Percentiles rank a stretch among this genome's conserved stretches.
Evolutionary conservation across 2,329 filamentous ascomycete genomes (phyloP).

Genomic region (Achaetomium macrosporum): DNA sequence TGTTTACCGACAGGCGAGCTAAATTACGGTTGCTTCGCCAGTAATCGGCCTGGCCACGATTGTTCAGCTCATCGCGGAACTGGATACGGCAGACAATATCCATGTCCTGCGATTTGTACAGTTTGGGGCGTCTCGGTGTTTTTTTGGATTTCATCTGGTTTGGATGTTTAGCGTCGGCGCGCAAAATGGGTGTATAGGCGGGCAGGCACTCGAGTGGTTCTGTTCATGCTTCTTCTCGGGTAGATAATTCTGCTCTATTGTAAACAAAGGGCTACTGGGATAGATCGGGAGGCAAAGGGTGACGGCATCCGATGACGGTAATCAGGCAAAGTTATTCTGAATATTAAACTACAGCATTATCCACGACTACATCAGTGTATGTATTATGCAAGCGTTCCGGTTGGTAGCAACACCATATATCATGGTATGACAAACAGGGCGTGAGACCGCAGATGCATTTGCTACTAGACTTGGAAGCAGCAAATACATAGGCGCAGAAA

Average conservation of each 20-base stretch:
- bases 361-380: too few species aligned
- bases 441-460: too few species aligned
- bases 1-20: too few species aligned
- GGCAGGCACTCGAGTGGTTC: background rate
- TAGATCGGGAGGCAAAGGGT: background rate
- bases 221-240: background rate
- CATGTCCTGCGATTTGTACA: background rate
- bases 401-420: too few species aligned
- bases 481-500: too few species aligned
- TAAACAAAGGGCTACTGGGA: background rate
- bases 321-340: background rate
- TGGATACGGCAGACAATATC: too few species aligned
- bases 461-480: too few species aligned
- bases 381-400: too few species aligned
- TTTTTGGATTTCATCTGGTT: conserved; percentile 4
- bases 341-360: background rate
- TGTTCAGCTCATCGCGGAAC: too few species aligned
- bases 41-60: too few species aligned
- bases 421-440: too few species aligned
- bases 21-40: too few species aligned
- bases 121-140: background rate
- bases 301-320: background rate
- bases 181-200: conserved; percentile 16
- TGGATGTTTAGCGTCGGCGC: conserved; percentile 21
- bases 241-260: background rate